These are phyloP conservation scores for Aphanomyces invadans DNA, from an alignment of 352 stramenopile species.

Conservation along the genomic window DNA sequence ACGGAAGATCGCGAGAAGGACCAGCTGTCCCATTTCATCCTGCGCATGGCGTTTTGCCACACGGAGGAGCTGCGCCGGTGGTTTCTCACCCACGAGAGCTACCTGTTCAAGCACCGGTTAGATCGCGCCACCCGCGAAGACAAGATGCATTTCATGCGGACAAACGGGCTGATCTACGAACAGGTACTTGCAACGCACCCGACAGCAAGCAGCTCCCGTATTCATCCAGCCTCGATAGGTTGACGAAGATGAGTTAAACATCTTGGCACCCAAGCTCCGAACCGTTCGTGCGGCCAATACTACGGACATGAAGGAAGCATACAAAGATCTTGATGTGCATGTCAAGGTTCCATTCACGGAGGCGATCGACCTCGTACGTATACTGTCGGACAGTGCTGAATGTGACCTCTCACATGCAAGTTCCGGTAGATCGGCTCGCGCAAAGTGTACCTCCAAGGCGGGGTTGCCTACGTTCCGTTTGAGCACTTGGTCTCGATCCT, in stretches of 20 bases:
- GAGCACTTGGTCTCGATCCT: slow-evolving; percentile 94
- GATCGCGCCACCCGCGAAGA: slow-evolving; percentile 87
- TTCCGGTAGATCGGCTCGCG: slow-evolving; percentile 47
- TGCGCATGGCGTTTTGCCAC: slow-evolving; percentile 96
- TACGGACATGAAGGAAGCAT: slow-evolving; percentile 41
- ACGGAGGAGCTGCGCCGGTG: slow-evolving; percentile 96
- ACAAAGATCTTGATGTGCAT: slow-evolving; percentile 61
- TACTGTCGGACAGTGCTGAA: background rate
- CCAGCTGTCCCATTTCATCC: slow-evolving; percentile 96
- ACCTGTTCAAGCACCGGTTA: slow-evolving; percentile 88
- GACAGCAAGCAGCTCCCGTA: background rate
- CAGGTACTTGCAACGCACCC: slow-evolving; percentile 30
- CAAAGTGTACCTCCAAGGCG: slow-evolving; percentile 90
- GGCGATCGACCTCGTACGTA: slow-evolving; percentile 90
- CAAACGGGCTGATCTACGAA: slow-evolving; percentile 72
- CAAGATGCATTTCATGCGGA: slow-evolving; percentile 83
- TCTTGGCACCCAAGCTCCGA: slow-evolving; percentile 52
- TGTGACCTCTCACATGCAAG: background rate
- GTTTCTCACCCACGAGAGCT: slow-evolving; percentile 94
- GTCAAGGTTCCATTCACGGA: slow-evolving; percentile 97
- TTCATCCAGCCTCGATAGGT: background rate
- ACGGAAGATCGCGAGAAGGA: slow-evolving; percentile 64
- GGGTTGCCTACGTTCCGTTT: slow-evolving; percentile 93
- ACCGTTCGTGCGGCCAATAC: slow-evolving; percentile 49
- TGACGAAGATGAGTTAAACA: slow-evolving; percentile 52